Evolutionary conservation across 192 early-diverging fungal species (phyloP).

Genomic region (Entomortierella parvispora): DNA sequence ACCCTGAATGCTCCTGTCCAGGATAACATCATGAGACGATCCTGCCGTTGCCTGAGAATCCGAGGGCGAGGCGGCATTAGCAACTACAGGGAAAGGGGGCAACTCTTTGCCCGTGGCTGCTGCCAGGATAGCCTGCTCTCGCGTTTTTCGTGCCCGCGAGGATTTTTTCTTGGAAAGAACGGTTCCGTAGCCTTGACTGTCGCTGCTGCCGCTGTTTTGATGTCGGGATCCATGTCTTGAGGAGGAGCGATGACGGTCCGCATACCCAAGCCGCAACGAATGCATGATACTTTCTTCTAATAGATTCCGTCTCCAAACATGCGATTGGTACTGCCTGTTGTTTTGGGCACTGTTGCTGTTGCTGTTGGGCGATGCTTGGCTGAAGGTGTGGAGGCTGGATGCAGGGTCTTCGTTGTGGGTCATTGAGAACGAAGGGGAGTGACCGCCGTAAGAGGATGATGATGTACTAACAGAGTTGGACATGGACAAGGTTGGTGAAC

Average conservation of each 20-base stretch:
- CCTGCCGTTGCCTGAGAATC: neutral
- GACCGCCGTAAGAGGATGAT: conserved; percentile 15
- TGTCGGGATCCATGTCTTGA: conserved; percentile 15
- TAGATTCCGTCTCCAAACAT: conserved; percentile 41
- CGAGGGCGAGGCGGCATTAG: neutral
- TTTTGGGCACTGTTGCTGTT: conserved; percentile 11
- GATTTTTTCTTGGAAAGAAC: conserved; percentile 19
- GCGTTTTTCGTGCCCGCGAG: conserved; percentile 18
- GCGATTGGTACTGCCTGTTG: conserved; percentile 11
- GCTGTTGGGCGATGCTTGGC: neutral
- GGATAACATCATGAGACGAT: neutral
- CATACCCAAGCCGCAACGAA: conserved; percentile 37
- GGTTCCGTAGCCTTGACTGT: neutral
- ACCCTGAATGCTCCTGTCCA: neutral
- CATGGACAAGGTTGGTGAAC: conserved; percentile 35
- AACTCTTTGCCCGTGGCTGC: conserved; percentile 22
- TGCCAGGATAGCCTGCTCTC: conserved; percentile 29
- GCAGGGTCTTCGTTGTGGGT: neutral
- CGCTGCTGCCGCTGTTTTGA: neutral
- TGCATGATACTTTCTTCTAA: conserved; percentile 52
- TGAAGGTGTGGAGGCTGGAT: neutral
- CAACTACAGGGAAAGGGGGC: neutral
- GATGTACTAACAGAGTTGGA: conserved; percentile 35
- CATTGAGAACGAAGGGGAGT: neutral
- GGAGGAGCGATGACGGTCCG: conserved; percentile 27